A percentile compares a stretch with the other conserved stretches of the same genome.
Evolutionary conservation across 108 stramenopile species (phyloP).

Genomic region (Poteriospumella lacustris): DNA sequence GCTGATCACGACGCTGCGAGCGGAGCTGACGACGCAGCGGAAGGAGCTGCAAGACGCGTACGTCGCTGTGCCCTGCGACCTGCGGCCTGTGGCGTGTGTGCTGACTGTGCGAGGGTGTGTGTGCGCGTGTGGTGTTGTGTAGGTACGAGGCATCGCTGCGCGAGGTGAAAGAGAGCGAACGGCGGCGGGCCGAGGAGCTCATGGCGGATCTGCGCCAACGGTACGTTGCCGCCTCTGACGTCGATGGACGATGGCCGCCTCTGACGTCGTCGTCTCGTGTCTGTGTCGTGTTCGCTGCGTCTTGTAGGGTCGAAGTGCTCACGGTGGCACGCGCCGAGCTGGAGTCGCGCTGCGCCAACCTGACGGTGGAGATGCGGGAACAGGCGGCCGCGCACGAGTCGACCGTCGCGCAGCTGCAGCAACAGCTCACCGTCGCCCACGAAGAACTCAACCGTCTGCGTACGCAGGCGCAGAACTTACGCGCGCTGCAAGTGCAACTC

Average conservation of each 20-base stretch:
- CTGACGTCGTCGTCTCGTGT: not conserved
- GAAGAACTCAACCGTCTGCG: not conserved
- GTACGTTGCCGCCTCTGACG: not conserved
- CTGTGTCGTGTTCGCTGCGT: not conserved
- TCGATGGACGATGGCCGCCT: not conserved
- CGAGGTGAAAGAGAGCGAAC: not conserved
- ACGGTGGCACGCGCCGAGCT: not conserved
- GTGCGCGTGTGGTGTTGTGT: too few relatives aligned
- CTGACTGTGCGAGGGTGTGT: too few relatives aligned
- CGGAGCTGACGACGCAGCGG: not conserved
- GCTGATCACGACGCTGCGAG: not conserved
- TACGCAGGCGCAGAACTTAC: not conserved
- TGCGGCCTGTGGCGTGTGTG: too few relatives aligned
- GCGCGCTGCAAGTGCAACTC: not conserved
- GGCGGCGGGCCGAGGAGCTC: not conserved
- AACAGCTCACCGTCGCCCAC: not conserved
- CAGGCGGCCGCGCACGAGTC: not conserved
- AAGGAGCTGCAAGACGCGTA: not conserved
- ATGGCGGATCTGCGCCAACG: not conserved
- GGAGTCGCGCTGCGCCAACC: not conserved
- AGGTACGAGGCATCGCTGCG: not conserved
- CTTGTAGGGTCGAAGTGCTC: not conserved
- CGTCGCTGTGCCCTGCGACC: too few relatives aligned
- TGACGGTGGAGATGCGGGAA: not conserved
- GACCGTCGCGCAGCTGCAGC: not conserved